Evolutionary conservation across 1,284 basidiomycete genomes (phyloP).

Genomic region (Heterobasidion annosum): DNA sequence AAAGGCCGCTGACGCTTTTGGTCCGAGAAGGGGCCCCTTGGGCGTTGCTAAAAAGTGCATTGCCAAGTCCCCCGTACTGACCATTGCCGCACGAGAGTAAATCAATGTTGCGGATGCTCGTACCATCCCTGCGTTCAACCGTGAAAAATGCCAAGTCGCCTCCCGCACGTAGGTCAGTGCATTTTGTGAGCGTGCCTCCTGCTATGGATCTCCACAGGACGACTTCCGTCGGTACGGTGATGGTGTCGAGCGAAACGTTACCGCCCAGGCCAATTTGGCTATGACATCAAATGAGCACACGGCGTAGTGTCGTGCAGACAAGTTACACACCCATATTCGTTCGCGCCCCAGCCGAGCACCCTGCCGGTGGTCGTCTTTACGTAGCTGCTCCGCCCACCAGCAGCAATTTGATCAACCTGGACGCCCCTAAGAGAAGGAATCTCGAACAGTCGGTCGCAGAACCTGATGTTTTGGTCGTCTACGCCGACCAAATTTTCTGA

Average conservation of each 20-base stretch:
- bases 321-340: constrained; percentile 61
- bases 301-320: neutral
- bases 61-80: constrained; percentile 82
- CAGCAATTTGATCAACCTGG: constrained; percentile 59
- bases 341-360: constrained; percentile 87
- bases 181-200: constrained; percentile 46
- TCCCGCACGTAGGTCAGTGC: constrained; percentile 60
- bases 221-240: constrained; percentile 84
- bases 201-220: constrained; percentile 57
- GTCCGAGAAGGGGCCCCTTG: constrained; percentile 68
- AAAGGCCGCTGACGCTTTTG: constrained; percentile 76
- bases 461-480: constrained; percentile 51
- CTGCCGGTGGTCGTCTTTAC: constrained; percentile 60
- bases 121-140: constrained; percentile 48
- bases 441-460: constrained; percentile 71
- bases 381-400: constrained; percentile 72
- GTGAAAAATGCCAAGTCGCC: constrained; percentile 76
- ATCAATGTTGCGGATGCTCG: constrained; percentile 44
- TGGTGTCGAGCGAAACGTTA: constrained; percentile 58
- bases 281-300: constrained; percentile 1
- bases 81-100: constrained; percentile 80
- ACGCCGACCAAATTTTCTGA: constrained; percentile 24
- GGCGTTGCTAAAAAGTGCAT: constrained; percentile 68
- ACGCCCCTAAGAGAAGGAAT: constrained; percentile 71
- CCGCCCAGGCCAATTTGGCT: constrained; percentile 82